Conservation (phyloP, 345 rosid species). For the Excoecaria cochinchinensis region DNA sequence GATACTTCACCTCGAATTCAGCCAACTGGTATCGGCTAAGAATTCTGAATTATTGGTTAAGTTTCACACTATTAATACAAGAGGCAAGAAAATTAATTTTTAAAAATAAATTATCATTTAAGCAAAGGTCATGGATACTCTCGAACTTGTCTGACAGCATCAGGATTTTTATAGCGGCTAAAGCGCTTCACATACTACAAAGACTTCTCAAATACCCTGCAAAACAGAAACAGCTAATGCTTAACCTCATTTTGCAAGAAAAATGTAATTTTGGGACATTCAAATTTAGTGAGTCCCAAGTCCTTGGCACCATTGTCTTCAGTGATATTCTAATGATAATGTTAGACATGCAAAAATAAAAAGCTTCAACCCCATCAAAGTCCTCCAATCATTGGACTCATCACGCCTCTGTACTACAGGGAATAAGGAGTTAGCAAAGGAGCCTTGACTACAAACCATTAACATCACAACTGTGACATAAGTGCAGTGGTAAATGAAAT, state of each 20-base stretch:
- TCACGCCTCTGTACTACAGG: neutral
- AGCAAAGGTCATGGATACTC: slow-evolving; percentile 67
- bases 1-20: slow-evolving; percentile 75
- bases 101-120: neutral
- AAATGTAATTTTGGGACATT: neutral
- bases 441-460: neutral
- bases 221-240: slow-evolving; percentile 15
- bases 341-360: neutral
- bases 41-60: slow-evolving; percentile 62
- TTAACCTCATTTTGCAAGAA: slow-evolving; percentile 6
- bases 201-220: slow-evolving; percentile 96
- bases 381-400: neutral
- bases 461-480: neutral
- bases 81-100: neutral
- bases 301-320: neutral
- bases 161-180: slow-evolving; percentile 96
- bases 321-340: neutral
- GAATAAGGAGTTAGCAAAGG: neutral
- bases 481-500: neutral
- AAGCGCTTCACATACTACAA: slow-evolving; percentile 97
- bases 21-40: slow-evolving; percentile 85
- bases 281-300: neutral
- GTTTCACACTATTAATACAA: slow-evolving; percentile 27
- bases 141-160: slow-evolving; percentile 97
- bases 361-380: neutral